phyloP scores from a whole-genome alignment of 2,329 filamentous ascomycete species.

The Fusarium multiceps region DNA sequence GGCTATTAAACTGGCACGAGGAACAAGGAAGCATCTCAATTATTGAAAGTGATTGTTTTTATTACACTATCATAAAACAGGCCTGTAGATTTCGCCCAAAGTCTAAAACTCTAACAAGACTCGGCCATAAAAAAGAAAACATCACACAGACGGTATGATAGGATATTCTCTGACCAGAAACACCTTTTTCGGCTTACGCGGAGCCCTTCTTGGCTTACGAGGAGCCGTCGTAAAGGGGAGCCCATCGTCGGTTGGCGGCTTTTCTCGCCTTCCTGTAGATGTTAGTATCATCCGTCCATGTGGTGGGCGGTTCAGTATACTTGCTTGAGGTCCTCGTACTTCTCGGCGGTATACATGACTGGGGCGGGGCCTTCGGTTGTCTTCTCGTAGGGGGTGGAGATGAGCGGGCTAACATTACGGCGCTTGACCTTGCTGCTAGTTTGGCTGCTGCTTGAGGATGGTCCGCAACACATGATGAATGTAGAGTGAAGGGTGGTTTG shows the following conservation, averaged over 20 bases:
- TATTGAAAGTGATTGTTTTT: background rate
- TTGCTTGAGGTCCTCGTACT: background rate
- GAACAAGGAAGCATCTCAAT: background rate
- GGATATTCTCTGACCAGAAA: background rate
- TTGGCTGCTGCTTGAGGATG: background rate
- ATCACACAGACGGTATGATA: background rate
- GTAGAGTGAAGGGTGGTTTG: background rate
- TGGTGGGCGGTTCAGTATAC: background rate
- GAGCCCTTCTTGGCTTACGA: too few relatives aligned
- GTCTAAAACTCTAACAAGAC: background rate
- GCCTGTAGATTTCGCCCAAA: background rate
- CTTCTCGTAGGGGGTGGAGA: background rate
- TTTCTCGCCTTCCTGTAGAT: background rate
- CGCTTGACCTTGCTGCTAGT: background rate
- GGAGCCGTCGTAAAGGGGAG: background rate
- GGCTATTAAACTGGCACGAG: background rate
- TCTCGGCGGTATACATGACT: background rate
- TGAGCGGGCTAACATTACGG: background rate
- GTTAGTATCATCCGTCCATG: background rate
- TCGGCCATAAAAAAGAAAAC: background rate
- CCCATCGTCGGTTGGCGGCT: background rate
- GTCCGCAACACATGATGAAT: background rate
- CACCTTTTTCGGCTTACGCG: background rate
- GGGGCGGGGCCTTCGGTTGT: background rate
- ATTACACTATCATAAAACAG: background rate